Percentiles rank a stretch among this genome's conserved stretches.
phyloP scores from a whole-genome alignment of 2,329 filamentous ascomycete genomes.

The Beauveria scarabaeidicola region DNA sequence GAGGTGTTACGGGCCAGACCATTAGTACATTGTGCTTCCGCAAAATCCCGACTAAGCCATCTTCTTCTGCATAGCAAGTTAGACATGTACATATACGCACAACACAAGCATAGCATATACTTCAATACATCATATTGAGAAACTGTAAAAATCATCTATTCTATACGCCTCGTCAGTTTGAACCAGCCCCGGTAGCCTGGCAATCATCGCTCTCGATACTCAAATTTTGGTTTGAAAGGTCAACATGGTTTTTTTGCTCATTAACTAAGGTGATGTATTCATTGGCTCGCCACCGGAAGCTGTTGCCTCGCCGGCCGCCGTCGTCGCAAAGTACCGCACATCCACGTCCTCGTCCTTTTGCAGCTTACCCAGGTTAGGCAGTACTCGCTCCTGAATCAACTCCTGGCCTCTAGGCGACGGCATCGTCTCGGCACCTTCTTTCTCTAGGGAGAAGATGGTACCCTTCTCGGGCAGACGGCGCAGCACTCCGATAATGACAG shows the following conservation, averaged over 20 bases:
- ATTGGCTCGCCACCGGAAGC: constrained; percentile 47
- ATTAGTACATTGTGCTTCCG: constrained; percentile 81
- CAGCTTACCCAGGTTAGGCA: constrained; percentile 88
- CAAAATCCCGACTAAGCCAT: constrained; percentile 22
- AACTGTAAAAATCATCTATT: constrained; percentile 6
- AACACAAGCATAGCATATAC: constrained; percentile 14
- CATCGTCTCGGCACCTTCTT: constrained; percentile 53
- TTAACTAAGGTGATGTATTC: constrained; percentile 55
- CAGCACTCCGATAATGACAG: constrained; percentile 80
- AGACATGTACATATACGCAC: constrained; percentile 12
- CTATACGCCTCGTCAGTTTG: constrained; percentile 2
- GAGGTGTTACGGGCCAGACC: constrained; percentile 77
- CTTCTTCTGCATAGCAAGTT: constrained; percentile 11
- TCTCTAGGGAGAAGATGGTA: constrained; percentile 77
- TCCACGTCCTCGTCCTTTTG: constrained; percentile 97
- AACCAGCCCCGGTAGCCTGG: background rate
- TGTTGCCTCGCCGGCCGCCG: constrained; percentile 58
- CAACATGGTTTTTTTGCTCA: constrained; percentile 19
- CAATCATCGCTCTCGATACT: constrained; percentile 4
- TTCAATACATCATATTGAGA: background rate
- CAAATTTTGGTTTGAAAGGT: constrained; percentile 8
- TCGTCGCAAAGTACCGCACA: constrained; percentile 94
- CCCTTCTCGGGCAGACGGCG: constrained; percentile 83
- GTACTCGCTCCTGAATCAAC: constrained; percentile 75
- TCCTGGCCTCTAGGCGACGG: constrained; percentile 67